Evolutionary conservation across 2,329 filamentous ascomycete species (phyloP).

Genomic region (Penicillium sp.): DNA sequence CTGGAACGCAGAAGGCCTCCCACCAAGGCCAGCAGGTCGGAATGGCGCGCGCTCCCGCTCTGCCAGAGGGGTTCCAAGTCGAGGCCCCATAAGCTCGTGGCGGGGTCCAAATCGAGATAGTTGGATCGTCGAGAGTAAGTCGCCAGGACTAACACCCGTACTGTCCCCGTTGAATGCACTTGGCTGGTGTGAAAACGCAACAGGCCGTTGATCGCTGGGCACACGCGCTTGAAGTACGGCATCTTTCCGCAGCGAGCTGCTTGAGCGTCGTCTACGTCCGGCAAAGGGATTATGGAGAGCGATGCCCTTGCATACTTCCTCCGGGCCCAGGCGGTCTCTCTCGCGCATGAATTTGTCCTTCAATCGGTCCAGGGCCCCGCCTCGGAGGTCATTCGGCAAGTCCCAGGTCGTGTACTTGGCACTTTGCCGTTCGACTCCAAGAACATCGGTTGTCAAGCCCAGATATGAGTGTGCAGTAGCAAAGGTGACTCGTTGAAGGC

Average conservation of each 20-base stretch:
- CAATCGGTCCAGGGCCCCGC: conserved; percentile 77
- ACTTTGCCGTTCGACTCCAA: conserved; percentile 93
- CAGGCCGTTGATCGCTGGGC: conserved; percentile 46
- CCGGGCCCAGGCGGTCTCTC: conserved; percentile 76
- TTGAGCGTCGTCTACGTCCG: conserved; percentile 71
- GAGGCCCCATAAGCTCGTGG: conserved; percentile 43
- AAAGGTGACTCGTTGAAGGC: conserved; percentile 91
- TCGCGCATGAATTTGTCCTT: conserved; percentile 93
- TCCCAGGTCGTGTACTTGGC: conserved; percentile 90
- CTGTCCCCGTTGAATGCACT: conserved; percentile 35
- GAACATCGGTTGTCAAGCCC: conserved; percentile 85
- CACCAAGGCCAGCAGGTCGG: conserved; percentile 31
- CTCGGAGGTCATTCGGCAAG: conserved; percentile 85
- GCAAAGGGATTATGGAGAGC: conserved; percentile 82
- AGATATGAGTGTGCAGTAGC: conserved; percentile 94
- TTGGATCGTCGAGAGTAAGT: conserved; percentile 79
- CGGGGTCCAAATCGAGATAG: conserved; percentile 65
- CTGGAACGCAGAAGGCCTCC: conserved; percentile 53
- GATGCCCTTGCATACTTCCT: conserved; percentile 89
- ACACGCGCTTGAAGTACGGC: conserved; percentile 71
- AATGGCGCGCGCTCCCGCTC: conserved; percentile 46
- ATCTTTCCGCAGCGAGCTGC: conserved; percentile 76
- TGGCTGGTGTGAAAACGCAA: conserved; percentile 21
- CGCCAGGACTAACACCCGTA: conserved; percentile 68
- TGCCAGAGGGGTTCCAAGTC: conserved; percentile 46